Percentiles rank a stretch among this genome's conserved stretches.
These are phyloP conservation scores for Eremothecium coryli DNA, from an alignment of 1,139 yeast genomes.

Conservation along the genomic window DNA sequence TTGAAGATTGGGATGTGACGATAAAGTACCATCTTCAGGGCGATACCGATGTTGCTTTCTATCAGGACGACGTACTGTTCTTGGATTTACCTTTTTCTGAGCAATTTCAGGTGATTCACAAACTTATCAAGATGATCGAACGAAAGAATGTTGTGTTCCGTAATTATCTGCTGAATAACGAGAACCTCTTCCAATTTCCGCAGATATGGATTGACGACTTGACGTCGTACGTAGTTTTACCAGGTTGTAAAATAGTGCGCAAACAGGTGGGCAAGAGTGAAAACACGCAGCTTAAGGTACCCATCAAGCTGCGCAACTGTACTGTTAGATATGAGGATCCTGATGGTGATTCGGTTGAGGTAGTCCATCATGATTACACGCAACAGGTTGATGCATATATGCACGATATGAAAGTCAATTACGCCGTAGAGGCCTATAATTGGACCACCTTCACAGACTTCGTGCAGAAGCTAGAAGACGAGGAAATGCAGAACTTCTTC, in stretches of 20 bases:
- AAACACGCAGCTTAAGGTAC: conserved; percentile 16
- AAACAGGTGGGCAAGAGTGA: conserved; percentile 11
- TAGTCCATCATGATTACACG: conserved; percentile 26
- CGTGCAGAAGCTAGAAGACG: conserved; percentile 11
- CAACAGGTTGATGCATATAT: conserved; percentile 26
- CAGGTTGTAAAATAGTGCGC: conserved; percentile 26
- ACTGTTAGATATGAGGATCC: conserved; percentile 19
- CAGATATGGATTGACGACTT: conserved; percentile 18
- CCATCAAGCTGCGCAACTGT: conserved; percentile 27
- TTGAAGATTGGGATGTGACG: conserved; percentile 39
- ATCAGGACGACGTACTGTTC: conserved; percentile 29
- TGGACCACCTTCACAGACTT: conserved; percentile 23
- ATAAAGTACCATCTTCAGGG: conserved; percentile 40
- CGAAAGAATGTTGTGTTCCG: conserved; percentile 27
- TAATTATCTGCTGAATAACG: conserved; percentile 29
- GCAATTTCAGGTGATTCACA: conserved; percentile 41
- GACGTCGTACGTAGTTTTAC: conserved; percentile 24
- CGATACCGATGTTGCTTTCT: conserved; percentile 29
- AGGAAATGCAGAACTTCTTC: conserved; percentile 15
- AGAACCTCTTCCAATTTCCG: conserved; percentile 24
- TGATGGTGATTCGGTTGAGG: conserved; percentile 15
- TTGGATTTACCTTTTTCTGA: conserved; percentile 35
- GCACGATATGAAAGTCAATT: conserved; percentile 17
- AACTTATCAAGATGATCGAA: conserved; percentile 34
- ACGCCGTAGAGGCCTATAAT: conserved; percentile 19